Evolutionary conservation across 176 grass and related monocot genomes (phyloP).

Genomic region (Zea mays): DNA sequence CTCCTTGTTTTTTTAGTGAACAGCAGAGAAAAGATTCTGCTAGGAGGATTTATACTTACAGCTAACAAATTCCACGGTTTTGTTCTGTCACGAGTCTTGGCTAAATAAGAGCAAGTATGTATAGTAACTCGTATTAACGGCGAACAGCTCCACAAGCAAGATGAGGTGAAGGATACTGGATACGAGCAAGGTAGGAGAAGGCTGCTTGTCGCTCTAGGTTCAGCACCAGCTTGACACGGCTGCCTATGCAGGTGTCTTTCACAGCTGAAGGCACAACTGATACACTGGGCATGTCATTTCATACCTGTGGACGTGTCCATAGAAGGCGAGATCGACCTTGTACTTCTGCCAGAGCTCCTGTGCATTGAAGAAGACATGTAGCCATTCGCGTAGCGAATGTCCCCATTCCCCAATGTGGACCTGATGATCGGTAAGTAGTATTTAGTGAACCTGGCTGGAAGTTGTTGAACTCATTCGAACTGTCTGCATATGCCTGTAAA

Average conservation of each 20-base stretch:
- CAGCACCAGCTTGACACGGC: too few species aligned
- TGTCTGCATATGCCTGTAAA: constrained; percentile 72
- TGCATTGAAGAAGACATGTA: constrained; percentile 85
- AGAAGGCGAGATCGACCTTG: constrained; percentile 27
- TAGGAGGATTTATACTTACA: neutral
- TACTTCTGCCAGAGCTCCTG: constrained; percentile 60
- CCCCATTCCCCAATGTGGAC: constrained; percentile 93
- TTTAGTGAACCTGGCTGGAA: constrained; percentile 79
- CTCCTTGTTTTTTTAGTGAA: neutral
- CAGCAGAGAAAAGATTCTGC: neutral
- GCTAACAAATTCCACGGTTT: too few species aligned
- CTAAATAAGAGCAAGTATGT: too few species aligned
- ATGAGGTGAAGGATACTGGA: too few species aligned
- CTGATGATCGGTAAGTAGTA: constrained; percentile 66
- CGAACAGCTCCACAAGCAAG: too few species aligned
- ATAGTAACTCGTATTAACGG: too few species aligned
- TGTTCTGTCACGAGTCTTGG: too few species aligned
- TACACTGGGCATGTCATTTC: constrained; percentile 30
- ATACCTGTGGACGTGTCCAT: constrained; percentile 22
- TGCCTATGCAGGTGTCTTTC: too few species aligned
- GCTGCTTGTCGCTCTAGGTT: too few species aligned
- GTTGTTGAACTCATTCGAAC: constrained; percentile 80
- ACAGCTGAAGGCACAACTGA: constrained; percentile 1
- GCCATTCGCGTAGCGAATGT: constrained; percentile 71
- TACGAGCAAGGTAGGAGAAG: too few species aligned